phyloP scores from a whole-genome alignment of 371 early-diverging fungal genomes.

The Amoeboradix gromovi region DNA sequence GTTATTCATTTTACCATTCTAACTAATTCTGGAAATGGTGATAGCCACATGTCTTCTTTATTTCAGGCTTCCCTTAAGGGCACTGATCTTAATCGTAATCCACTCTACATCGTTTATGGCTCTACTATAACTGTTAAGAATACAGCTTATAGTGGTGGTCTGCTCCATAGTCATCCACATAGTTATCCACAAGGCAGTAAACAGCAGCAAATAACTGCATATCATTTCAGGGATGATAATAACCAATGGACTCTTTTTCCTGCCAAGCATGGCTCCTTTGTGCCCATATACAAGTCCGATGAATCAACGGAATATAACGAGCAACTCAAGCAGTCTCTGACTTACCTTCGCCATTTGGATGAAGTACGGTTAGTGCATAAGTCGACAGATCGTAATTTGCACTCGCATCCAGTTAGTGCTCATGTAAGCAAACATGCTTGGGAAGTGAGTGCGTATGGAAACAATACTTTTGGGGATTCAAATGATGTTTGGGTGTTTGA shows the following conservation, averaged over 20 bases:
- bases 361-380: constrained; percentile 21
- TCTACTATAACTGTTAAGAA: constrained; percentile 69
- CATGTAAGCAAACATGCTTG: constrained; percentile 48
- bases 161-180: constrained; percentile 86
- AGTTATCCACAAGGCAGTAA: constrained; percentile 54
- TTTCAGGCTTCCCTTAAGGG: constrained; percentile 85
- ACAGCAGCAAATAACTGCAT: constrained; percentile 94
- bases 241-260: constrained; percentile 48
- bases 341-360: neutral
- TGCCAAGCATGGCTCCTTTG: constrained; percentile 7
- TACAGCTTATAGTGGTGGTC: constrained; percentile 57
- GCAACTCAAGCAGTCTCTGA: neutral
- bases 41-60: constrained; percentile 89
- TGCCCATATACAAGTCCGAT: neutral
- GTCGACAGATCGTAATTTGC: constrained; percentile 40
- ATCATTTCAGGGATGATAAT: constrained; percentile 86
- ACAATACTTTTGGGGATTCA: constrained; percentile 31
- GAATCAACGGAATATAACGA: neutral
- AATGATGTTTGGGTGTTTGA: constrained; percentile 79
- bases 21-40: constrained; percentile 62
- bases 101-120: constrained; percentile 75
- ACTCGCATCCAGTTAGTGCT: constrained; percentile 48
- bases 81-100: constrained; percentile 42
- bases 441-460: constrained; percentile 64
- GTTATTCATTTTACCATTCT: constrained; percentile 69